Evolutionary conservation across 805 yeast genomes (phyloP), one percentile per base, ranked within the genome.

Genomic region (Cyberlindnera bimundalis): DNA sequence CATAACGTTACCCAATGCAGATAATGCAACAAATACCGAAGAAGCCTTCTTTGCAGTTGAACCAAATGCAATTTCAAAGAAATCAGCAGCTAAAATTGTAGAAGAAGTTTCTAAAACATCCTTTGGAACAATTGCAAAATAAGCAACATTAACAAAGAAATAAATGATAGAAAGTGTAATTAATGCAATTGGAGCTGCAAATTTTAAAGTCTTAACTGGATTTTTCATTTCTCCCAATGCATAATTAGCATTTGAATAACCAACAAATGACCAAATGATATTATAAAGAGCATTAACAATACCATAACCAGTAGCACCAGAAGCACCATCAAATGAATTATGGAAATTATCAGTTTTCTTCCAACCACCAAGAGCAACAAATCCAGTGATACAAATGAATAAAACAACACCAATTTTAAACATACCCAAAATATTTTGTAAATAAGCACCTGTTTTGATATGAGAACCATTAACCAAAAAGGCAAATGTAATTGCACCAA

Each of bases 251-350:
- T 85, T 85, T 29, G 90, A 81, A 59, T 84, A 85, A 37, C 95
- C 95, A 52, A 84, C 77, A 53, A 78, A 85, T 2, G 91, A 82
- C 91, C 91, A 85, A 56, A 85, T 84, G 42, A 85, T 86, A 55
- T 83, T 84, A 66, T 84, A 84, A 41, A 85, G 69, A 6, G 93
- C 89, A 51, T 79, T 81, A 42, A 81, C 86, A 38, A 80, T 70
- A 48, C 87, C 86, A 52, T 72, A 79, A n/a, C 80, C 84, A 28
- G 78, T 66, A 6, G 83, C 82, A 35, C 55, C 56, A 47, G 62
- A 47, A 5, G 71, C 63, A 37, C 84, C 83, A 1, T 58, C 64
- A 53, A 84, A 83, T 2, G 85, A 74, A 53, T 83, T 59, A 29
- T 58, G 53, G 61, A 83, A 81, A 55, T 81, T 81, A 50, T 74